Evolutionary conservation across 2,329 filamentous ascomycete species (phyloP), one percentile per base, ranked within the genome.

Genomic region (Nigrospora sphaerica): DNA sequence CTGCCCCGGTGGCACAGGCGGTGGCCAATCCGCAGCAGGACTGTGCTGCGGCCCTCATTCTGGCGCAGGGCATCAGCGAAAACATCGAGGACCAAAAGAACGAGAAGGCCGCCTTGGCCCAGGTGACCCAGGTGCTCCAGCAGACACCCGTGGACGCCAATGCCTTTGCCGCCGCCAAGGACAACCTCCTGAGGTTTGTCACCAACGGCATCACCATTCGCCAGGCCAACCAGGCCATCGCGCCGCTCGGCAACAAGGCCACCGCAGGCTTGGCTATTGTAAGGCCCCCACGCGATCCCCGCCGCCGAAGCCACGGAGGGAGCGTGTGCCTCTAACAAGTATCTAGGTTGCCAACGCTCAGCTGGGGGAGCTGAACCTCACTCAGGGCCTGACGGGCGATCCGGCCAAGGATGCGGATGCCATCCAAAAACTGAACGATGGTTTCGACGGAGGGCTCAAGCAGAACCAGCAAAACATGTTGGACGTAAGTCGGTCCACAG

Each of bases 361-460:
- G 19, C 36, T 65, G 60, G n/a, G 70, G 60, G 5, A 69, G 61
- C 45, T 63, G 58, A 5, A 60, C 57, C 34, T 54, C 11, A n/a
- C 28, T 36, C 38, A n/a, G 23, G 28, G 43, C 18, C 28, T 45
- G 37, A 19, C 23, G 14, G 43, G 43, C 12, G 18, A 39, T 3
- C 43, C 43, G 9, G 35, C 16, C 7, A 18, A 39, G 12, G 37
- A 39, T 19, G 23, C 36, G 3, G 35, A 38, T 13, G 10, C 13
- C 3, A 14, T 44, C 14, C 12, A 44, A 18, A 45, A 34, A 12
- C 28, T 45, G 31, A 17, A 37, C 5, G 32, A 28, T 7, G 43
- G 32, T n/a, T 45, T 45, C 28, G 28, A 19, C 6, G 43, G 43
- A 14, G 43, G 43, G 6, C 32, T 45, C 23, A 45, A 39, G 43